phyloP scores from a whole-genome alignment of 106 monocot species.

The Dendrobium chrysotoxum region DNA sequence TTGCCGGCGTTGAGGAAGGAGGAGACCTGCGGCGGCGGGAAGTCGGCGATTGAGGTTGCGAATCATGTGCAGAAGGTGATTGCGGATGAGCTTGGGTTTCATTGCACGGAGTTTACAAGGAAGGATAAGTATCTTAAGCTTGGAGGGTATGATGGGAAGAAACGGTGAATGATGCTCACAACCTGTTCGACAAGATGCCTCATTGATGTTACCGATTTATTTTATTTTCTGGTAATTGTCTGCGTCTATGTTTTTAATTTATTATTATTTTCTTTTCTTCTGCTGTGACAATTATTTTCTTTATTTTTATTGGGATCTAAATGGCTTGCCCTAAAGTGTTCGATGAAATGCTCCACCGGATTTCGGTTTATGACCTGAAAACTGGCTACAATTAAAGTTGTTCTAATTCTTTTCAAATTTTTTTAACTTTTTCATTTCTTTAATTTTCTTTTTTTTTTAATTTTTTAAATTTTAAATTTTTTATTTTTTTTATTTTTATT shows the following conservation, averaged over 20 bases:
- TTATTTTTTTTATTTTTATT: no score
- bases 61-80: constrained; percentile 67
- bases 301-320: no score
- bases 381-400: no score
- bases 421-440: no score
- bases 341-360: neutral
- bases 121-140: constrained; percentile 78
- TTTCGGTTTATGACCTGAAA: no score
- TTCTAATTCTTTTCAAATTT: no score
- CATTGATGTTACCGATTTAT: neutral
- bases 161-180: neutral
- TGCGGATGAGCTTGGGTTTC: constrained; percentile 42
- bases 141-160: constrained; percentile 50
- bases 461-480: no score
- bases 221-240: neutral
- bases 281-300: neutral
- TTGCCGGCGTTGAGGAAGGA: constrained; percentile 43
- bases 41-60: constrained; percentile 66
- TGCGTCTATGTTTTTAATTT: neutral
- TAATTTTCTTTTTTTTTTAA: no score
- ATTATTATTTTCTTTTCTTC: neutral
- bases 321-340: neutral
- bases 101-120: constrained; percentile 52
- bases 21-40: constrained; percentile 47
- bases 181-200: neutral